Evolutionary conservation across 176 grass and related monocot species (phyloP).

Genomic region (Phyllostachys edulis): DNA sequence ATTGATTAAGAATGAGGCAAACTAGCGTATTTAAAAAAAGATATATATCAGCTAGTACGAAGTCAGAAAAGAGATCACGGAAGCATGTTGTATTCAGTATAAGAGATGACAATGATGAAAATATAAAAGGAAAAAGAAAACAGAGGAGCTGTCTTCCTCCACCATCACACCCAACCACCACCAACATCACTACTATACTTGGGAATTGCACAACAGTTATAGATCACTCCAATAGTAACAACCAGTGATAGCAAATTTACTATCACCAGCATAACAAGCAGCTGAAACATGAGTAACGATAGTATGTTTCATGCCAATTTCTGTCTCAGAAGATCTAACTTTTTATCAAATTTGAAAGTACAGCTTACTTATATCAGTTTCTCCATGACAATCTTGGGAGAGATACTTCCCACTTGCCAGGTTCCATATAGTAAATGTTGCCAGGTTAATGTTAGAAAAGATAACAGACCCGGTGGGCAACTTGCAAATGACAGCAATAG

Average conservation of each 20-base stretch:
- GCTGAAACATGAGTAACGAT: neutral
- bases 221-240: neutral
- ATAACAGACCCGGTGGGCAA: neutral
- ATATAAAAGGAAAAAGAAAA: neutral
- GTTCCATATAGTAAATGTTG: neutral
- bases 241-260: neutral
- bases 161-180: conserved; percentile 5
- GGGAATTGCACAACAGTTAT: neutral
- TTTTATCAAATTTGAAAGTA: neutral
- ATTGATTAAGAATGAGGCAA: neutral
- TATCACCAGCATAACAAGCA: neutral
- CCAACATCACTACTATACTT: neutral
- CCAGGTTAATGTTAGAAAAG: neutral
- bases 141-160: neutral
- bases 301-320: neutral
- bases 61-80: neutral
- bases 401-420: neutral
- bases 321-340: neutral
- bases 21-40: too few species aligned
- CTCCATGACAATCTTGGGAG: neutral
- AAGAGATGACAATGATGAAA: conserved; percentile 12
- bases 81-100: neutral
- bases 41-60: neutral
- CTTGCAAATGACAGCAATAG: neutral
- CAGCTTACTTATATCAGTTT: neutral